Evolutionary conservation across 257 asterid genomes (phyloP).

Genomic region (Solanum chmielewskii): DNA sequence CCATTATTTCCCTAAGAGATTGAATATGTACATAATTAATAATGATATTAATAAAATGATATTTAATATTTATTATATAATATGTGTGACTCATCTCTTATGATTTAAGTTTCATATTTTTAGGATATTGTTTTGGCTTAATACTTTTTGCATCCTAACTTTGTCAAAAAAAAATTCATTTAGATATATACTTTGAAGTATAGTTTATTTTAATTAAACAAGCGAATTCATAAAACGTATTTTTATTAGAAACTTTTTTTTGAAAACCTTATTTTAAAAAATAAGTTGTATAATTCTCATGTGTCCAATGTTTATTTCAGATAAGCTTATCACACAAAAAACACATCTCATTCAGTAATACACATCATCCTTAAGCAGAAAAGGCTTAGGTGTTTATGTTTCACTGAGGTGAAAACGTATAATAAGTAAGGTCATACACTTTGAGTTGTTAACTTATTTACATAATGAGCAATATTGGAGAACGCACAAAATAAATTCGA

Average conservation of each 20-base stretch:
- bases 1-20: not conserved
- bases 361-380: not conserved
- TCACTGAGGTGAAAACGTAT: not conserved
- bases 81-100: not conserved
- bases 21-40: not conserved
- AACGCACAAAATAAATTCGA: too few relatives aligned
- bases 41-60: not conserved
- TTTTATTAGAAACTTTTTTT: too few relatives aligned
- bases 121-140: not conserved
- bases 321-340: too few relatives aligned
- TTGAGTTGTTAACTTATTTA: too few relatives aligned
- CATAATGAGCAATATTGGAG: too few relatives aligned
- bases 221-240: too few relatives aligned
- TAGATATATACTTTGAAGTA: not conserved
- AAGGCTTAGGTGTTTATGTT: rapidly evolving
- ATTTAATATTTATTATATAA: not conserved
- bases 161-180: rapidly evolving
- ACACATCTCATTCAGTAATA: too few relatives aligned
- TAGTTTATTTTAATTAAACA: too few relatives aligned
- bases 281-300: too few relatives aligned
- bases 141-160: not conserved
- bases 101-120: not conserved
- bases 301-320: too few relatives aligned
- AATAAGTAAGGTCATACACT: not conserved
- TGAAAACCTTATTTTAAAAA: too few relatives aligned